These are phyloP conservation scores for Alternaria gaisen DNA, from an alignment of 2,329 filamentous ascomycete species.

Conservation along the genomic window DNA sequence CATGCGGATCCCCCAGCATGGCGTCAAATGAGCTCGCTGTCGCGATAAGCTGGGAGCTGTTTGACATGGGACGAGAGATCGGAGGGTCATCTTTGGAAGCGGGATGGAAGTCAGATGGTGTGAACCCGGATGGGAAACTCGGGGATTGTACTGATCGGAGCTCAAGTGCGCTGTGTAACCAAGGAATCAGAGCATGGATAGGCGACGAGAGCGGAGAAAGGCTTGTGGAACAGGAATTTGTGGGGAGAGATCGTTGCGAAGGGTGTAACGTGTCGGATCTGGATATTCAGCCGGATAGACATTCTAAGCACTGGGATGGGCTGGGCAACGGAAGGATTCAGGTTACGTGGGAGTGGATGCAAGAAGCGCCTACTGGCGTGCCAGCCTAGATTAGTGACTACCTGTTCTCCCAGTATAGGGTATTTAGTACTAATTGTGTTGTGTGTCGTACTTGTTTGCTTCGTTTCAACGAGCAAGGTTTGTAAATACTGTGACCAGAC, in stretches of 20 bases:
- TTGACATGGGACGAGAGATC: not conserved
- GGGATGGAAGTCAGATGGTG: not conserved
- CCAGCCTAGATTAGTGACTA: not conserved
- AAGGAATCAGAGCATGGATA: not conserved
- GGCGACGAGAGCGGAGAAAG: not conserved
- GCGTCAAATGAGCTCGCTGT: not conserved
- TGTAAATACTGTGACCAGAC: not conserved
- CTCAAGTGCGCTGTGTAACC: not conserved
- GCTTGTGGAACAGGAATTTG: not conserved
- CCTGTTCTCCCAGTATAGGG: not conserved
- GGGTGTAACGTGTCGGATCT: not conserved
- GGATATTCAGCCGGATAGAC: not conserved
- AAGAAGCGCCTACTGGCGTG: not conserved
- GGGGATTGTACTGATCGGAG: not conserved
- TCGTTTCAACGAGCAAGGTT: not conserved
- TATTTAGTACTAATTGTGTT: not conserved
- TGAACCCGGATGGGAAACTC: not conserved
- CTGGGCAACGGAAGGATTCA: not conserved
- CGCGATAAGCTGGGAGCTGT: not conserved
- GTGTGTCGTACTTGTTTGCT: not conserved
- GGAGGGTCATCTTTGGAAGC: not conserved
- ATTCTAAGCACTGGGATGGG: not conserved
- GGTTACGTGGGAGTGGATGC: not conserved
- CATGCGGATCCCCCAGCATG: not conserved
- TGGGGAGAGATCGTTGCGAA: not conserved